Conservation (phyloP, 148 eudicot species). For the Nepenthes gracilis region DNA sequence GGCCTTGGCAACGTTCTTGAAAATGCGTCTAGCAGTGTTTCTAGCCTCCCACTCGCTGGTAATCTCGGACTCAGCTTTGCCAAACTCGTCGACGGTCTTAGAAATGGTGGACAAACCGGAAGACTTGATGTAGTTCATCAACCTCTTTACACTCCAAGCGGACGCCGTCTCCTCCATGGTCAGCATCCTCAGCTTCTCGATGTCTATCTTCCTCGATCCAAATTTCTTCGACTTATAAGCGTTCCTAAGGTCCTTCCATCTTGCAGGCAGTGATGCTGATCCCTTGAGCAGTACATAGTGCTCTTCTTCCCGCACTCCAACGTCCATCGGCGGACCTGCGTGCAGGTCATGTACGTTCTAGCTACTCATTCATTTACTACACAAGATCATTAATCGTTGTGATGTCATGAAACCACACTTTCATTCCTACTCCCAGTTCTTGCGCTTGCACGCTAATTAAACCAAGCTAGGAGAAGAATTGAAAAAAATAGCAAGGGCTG, state of each 20-base stretch:
- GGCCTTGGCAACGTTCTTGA: slow-evolving; percentile 48
- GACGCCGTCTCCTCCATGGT: slow-evolving; percentile 32
- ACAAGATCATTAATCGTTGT: too few species aligned
- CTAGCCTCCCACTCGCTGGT: slow-evolving; percentile 67
- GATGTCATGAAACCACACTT: too few species aligned
- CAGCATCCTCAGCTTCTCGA: slow-evolving; percentile 45
- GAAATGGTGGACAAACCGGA: slow-evolving; percentile 56
- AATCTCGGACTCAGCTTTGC: slow-evolving; percentile 45
- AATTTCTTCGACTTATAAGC: slow-evolving; percentile 25
- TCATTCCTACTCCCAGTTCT: too few species aligned
- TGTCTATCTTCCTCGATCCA: slow-evolving; percentile 38
- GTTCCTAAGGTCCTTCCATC: slow-evolving; percentile 19
- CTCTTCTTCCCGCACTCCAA: slow-evolving; percentile 15
- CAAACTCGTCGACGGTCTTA: slow-evolving; percentile 46
- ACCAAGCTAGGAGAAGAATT: too few species aligned
- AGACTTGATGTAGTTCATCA: slow-evolving; percentile 36
- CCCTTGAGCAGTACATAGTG: slow-evolving; percentile 9
- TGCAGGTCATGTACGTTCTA: background rate
- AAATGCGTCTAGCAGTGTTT: slow-evolving; percentile 40
- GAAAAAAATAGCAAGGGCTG: too few species aligned
- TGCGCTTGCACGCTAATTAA: too few species aligned
- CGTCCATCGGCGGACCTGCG: slow-evolving; percentile 39
- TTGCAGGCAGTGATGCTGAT: slow-evolving; percentile 32
- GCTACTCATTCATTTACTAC: too few species aligned
- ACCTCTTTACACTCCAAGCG: slow-evolving; percentile 49